phyloP scores from a whole-genome alignment of 1,284 basidiomycete species.

The Anthracocystis setariae region DNA sequence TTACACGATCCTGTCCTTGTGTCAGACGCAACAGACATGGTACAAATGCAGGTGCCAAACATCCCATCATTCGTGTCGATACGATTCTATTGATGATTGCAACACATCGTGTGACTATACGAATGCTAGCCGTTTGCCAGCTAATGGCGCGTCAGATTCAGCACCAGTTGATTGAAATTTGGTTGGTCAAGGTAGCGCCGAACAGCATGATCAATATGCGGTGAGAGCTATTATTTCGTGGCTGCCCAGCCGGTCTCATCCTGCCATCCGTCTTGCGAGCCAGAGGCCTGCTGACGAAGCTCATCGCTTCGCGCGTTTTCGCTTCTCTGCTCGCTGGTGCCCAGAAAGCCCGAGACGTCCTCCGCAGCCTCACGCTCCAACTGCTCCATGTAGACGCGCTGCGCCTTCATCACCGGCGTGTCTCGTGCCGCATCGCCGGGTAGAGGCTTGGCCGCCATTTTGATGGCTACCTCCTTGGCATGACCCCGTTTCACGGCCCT shows the following conservation, averaged over 20 bases:
- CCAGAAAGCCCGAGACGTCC: constrained; percentile 7
- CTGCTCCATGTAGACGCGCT: constrained; percentile 39
- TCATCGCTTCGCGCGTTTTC: not conserved
- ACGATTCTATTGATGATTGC: no score
- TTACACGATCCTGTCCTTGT: no score
- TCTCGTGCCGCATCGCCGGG: constrained; percentile 33
- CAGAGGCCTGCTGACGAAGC: not conserved
- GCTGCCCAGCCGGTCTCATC: constrained; percentile 23
- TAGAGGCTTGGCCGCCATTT: constrained; percentile 45
- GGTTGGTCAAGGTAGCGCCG: not conserved
- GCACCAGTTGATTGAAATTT: no score
- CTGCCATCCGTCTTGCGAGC: constrained; percentile 13
- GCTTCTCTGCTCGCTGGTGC: not conserved
- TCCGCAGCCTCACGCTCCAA: constrained; percentile 33
- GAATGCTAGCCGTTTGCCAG: no score
- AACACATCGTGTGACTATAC: no score
- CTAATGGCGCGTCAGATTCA: no score
- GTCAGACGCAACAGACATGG: no score
- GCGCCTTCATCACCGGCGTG: constrained; percentile 48
- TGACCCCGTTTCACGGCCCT: constrained; percentile 48
- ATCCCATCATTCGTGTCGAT: no score
- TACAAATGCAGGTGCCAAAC: no score
- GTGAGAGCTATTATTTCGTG: not conserved
- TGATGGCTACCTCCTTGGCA: constrained; percentile 39
- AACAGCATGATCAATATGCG: not conserved